A percentile compares a stretch with the other conserved stretches of the same genome.
These are phyloP conservation scores for Tricholoma terreum DNA, from an alignment of 768 basidiomycete species.

Conservation along the genomic window DNA sequence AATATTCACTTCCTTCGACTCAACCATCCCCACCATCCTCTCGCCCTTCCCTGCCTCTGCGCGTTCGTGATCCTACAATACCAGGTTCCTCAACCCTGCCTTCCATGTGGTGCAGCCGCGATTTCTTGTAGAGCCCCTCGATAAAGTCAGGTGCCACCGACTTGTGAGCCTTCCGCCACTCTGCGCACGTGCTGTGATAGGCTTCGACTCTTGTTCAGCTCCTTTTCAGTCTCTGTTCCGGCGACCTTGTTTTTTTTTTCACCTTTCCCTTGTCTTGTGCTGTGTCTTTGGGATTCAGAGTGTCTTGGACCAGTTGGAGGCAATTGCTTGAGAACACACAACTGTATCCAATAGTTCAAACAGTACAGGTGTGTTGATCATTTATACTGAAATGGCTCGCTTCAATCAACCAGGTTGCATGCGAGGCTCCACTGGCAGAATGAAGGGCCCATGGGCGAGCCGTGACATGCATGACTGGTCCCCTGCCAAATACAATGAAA, in stretches of 20 bases:
- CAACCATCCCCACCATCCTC: constrained; percentile 30
- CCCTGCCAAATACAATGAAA: too few relatives aligned
- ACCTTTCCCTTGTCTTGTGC: not conserved
- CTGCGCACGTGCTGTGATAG: constrained; percentile 66
- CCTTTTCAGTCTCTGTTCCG: constrained; percentile 30
- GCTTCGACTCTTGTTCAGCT: constrained; percentile 66
- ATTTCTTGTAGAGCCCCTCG: constrained; percentile 79
- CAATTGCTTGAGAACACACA: not conserved
- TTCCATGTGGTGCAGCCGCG: constrained; percentile 96
- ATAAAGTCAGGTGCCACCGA: constrained; percentile 85
- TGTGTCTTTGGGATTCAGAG: not conserved
- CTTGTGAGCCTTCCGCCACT: constrained; percentile 87
- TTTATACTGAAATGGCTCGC: too few relatives aligned
- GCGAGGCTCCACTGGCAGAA: too few relatives aligned
- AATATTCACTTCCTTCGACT: constrained; percentile 18
- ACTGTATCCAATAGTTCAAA: too few relatives aligned
- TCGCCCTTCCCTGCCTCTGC: constrained; percentile 40
- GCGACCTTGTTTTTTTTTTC: not conserved
- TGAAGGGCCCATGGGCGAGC: too few relatives aligned
- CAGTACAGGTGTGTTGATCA: too few relatives aligned
- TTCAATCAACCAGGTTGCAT: too few relatives aligned
- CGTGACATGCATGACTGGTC: too few relatives aligned
- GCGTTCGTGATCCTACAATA: constrained; percentile 74
- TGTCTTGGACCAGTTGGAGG: not conserved
- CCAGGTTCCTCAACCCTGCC: constrained; percentile 76